Evolutionary conservation across 2,329 filamentous ascomycete genomes (phyloP), one percentile per base, ranked within the genome.

Genomic region (Aaosphaeria pasadenensis): DNA sequence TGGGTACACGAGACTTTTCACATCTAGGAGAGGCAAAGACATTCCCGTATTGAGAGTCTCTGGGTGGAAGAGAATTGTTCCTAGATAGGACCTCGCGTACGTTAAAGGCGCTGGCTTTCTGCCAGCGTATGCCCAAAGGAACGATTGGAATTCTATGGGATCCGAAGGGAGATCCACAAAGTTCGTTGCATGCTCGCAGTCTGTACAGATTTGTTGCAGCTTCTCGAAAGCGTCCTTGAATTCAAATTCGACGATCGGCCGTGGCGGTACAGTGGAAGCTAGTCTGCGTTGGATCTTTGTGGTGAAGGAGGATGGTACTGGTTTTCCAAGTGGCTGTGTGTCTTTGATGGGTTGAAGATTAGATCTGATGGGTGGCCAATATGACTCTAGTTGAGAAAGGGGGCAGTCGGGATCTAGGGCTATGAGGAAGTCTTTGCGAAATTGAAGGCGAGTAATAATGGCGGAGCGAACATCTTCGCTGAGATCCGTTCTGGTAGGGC

Each of bases 241-340:
- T 29, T 81, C 82, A 3, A 91, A 75, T 45, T 89, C 80, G 7
- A 96, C 88, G 58, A 96, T 92, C 0, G 92, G 91, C 6, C 92
- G 82, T 6, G 94, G 94, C 4, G 94, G 94, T 60, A 96, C 91
- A 0, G 91, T 96, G 57, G 91, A 96, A 1, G 94, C 91, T 31
- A 99, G 77, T 53, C 87, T 87, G n/a, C 91, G 82, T 65, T 99
- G 94, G 35, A 97, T 80, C 64, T 96, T 95, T 28, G 84, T 83
- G 59, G 90, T 96, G 67, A 96, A 97, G 0, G 91, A 84, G n/a
- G 85, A 84, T 0, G 85, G 80, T 0, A 95, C 83, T 0, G 82
- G 70, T 44, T 78, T 83, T 0, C 83, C 87, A 3, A 92, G 69
- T 1, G 71, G 58, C 46, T 86, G 80, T 1, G 86, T 84, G 30